Percentiles rank a stretch among this genome's conserved stretches.
These are phyloP conservation scores for Millerago galiae DNA, from an alignment of 805 yeast species.

Conservation along the genomic window DNA sequence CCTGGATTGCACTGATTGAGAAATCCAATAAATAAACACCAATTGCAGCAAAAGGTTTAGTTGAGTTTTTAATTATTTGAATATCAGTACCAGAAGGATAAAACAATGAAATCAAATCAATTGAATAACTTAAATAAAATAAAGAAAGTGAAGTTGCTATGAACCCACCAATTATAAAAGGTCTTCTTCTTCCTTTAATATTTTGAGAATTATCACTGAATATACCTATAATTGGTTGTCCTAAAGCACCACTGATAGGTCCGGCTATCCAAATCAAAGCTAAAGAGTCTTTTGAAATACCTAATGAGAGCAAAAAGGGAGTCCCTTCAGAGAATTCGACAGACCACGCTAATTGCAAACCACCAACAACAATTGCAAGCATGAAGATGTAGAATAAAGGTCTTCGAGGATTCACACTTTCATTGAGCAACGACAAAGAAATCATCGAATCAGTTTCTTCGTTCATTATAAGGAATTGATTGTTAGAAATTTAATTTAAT, in stretches of 20 bases:
- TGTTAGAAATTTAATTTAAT: no score
- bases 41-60: conserved; percentile 46
- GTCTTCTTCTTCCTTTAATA: conserved; percentile 46
- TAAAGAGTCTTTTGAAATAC: conserved; percentile 47
- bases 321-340: conserved; percentile 61
- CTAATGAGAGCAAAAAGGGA: conserved; percentile 54
- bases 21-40: conserved; percentile 51
- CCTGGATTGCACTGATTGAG: conserved; percentile 53
- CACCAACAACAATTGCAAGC: conserved; percentile 46
- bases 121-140: conserved; percentile 39
- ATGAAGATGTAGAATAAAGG: conserved; percentile 37
- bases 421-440: conserved; percentile 22
- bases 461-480: conserved; percentile 7
- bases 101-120: conserved; percentile 32
- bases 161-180: conserved; percentile 52
- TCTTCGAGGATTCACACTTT: conserved; percentile 37
- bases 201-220: conserved; percentile 45
- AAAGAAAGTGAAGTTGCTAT: conserved; percentile 40
- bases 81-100: conserved; percentile 17
- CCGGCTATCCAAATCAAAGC: conserved; percentile 65
- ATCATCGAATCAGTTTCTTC: background rate
- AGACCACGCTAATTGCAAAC: conserved; percentile 59
- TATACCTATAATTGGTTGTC: conserved; percentile 59
- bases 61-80: conserved; percentile 23
- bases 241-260: conserved; percentile 55